Percentiles rank a stretch among this genome's conserved stretches.
Conservation (phyloP, 108 stramenopile species). For the Nitzschia sp. region DNA sequence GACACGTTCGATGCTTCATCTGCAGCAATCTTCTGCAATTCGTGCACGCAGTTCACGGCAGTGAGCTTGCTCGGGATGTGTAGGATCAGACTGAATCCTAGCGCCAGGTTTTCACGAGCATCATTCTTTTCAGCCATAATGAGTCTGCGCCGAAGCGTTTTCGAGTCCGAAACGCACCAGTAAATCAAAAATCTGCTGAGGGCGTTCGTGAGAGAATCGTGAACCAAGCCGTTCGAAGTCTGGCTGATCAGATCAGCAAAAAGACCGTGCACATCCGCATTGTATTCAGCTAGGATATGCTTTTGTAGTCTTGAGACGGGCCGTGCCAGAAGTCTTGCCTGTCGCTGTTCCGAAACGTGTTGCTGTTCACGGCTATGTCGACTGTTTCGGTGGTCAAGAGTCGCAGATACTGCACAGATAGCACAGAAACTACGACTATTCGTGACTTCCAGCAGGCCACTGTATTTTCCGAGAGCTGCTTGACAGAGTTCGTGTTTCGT, state of each 20-base stretch:
- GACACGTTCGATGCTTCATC: constrained; percentile 20
- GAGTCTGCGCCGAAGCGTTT: constrained; percentile 11
- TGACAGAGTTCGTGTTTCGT: constrained; percentile 41
- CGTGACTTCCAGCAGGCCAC: not conserved
- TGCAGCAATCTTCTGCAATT: constrained; percentile 28
- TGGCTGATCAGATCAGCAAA: constrained; percentile 33
- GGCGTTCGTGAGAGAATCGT: constrained; percentile 40
- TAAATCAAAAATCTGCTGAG: constrained; percentile 45
- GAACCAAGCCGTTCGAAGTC: constrained; percentile 11
- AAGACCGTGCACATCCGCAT: constrained; percentile 36
- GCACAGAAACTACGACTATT: constrained; percentile 5
- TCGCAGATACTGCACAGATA: constrained; percentile 16
- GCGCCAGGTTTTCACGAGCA: constrained; percentile 17
- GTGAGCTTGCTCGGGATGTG: constrained; percentile 29
- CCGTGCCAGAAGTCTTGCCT: constrained; percentile 27
- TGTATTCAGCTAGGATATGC: constrained; percentile 38
- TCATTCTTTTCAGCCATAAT: constrained; percentile 16
- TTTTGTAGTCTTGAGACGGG: constrained; percentile 37
- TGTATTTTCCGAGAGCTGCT: constrained; percentile 8
- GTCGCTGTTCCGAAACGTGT: constrained; percentile 13
- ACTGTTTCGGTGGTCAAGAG: constrained; percentile 21
- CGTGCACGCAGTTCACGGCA: constrained; percentile 13
- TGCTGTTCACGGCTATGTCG: constrained; percentile 10
- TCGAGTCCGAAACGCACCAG: constrained; percentile 52
- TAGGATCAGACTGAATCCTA: constrained; percentile 26